Base-by-base conservation (phyloP, 148 eudicot species). In the Amaranthus hypochondriacus region DNA sequence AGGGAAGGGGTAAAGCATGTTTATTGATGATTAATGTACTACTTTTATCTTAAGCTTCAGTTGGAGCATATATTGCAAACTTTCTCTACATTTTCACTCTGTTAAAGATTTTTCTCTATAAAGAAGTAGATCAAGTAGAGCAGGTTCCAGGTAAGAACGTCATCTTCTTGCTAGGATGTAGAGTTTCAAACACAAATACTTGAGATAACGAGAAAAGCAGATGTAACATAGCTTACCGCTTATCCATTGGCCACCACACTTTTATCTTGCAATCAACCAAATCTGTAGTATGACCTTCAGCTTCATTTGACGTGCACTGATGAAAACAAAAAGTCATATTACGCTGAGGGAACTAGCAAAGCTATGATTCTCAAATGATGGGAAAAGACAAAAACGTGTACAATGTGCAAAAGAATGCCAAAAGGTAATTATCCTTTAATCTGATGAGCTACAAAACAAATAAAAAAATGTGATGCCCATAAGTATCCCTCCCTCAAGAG, bases 221-320 rank as follows among this genome's bases (percentile, higher is more conserved):
- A 28, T 55, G 21, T 69, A 79, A 64, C 55, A 83, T 28, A 28
- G 39, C 96, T 82, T 83, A 92, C 99, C 79, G 46, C 84, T 95
- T 95, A 82, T 95, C 99, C 83, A 92, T 58, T 13, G 99, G 99
- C 99, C 99, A 95, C 99, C 99, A 95, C 76, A 95, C 82, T 75
- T 84, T 92, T 71, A 95, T 89, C 76, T 88, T 87, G 83, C 91
- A 85, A 75, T 85, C 91, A 69, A 95, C 81, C 87, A 95, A 83
- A 78, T 95, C 99, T 62, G 84, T 75, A 6, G 83, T 81, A 74
- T 82, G 82, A 79, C 73, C 79, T 77, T 78, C 86, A 74, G 66
- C 82, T 63, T 84, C 85, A 72, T 77, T 89, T 64, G 92, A 74
- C 55, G 92, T 77, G 87, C 97, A 86, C 99, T 95, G 85, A 59